These are phyloP conservation scores for Fomes fomentarius DNA, from an alignment of 1,284 basidiomycete genomes.

Conservation along the genomic window DNA sequence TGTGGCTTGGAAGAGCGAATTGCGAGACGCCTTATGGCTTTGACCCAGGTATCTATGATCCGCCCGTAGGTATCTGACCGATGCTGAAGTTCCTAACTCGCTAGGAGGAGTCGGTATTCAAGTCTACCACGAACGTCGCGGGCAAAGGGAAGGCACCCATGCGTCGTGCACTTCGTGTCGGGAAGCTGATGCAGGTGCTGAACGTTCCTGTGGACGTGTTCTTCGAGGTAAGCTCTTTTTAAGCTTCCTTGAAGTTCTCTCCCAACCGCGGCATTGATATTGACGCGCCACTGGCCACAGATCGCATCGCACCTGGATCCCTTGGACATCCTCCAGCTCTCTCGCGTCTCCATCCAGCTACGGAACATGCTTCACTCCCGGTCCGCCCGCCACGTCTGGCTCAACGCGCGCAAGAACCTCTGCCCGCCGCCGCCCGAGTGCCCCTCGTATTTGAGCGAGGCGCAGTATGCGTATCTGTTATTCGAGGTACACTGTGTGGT, in stretches of 20 bases:
- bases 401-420: background rate
- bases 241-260: background rate
- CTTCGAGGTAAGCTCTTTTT: slow-evolving; percentile 9
- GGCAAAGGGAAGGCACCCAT: slow-evolving; percentile 1
- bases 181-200: slow-evolving; percentile 16
- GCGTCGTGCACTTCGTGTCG: slow-evolving; percentile 3
- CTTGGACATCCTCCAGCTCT: slow-evolving; percentile 29
- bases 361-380: background rate
- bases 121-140: too few relatives aligned
- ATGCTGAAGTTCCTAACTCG: too few relatives aligned
- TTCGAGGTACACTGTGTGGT: slow-evolving; percentile 11
- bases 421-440: background rate
- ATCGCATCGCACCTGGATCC: slow-evolving; percentile 33
- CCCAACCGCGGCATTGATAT: background rate
- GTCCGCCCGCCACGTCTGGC: background rate
- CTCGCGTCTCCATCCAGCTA: background rate
- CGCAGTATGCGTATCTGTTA: slow-evolving; percentile 1
- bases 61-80: too few relatives aligned
- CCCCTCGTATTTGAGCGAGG: slow-evolving; percentile 1
- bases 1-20: too few relatives aligned
- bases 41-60: too few relatives aligned
- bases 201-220: slow-evolving; percentile 22
- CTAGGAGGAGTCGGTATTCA: too few relatives aligned
- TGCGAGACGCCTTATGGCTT: too few relatives aligned
- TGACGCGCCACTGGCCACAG: slow-evolving; percentile 15